phyloP scores from a whole-genome alignment of 2,329 filamentous ascomycete species.

The Tolypocladium capitatum region DNA sequence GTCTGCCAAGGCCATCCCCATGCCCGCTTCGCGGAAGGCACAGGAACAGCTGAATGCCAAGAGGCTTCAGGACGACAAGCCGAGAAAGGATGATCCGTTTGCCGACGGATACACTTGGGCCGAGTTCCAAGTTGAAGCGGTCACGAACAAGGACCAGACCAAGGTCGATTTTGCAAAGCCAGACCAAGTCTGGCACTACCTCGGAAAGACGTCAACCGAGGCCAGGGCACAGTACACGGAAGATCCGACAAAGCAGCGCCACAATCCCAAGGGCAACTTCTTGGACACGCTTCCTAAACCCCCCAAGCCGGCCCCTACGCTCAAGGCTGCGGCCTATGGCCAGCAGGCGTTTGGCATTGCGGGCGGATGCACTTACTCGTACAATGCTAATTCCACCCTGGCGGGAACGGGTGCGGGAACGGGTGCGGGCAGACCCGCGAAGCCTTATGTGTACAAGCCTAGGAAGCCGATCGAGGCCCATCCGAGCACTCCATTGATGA shows the following conservation, averaged over 20 bases:
- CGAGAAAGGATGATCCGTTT: constrained; percentile 53
- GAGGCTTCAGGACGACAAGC: constrained; percentile 45
- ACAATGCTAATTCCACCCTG: constrained; percentile 1
- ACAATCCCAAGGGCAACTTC: constrained; percentile 60
- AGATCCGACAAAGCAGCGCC: constrained; percentile 43
- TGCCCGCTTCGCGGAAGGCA: constrained; percentile 50
- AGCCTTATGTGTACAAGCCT: constrained; percentile 42
- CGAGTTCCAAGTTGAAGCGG: constrained; percentile 59
- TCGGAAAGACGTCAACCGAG: constrained; percentile 77
- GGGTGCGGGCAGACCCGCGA: constrained; percentile 20
- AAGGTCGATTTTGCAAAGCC: constrained; percentile 60
- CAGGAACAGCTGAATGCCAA: constrained; percentile 57
- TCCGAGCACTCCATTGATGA: constrained; percentile 9
- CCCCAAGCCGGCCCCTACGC: constrained; percentile 20
- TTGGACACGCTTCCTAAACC: constrained; percentile 54
- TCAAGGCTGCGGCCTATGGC: constrained; percentile 9
- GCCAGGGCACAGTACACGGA: constrained; percentile 85
- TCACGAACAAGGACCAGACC: constrained; percentile 44
- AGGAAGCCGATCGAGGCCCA: constrained; percentile 19
- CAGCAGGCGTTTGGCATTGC: constrained; percentile 1
- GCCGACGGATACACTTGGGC: constrained; percentile 59
- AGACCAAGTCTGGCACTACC: constrained; percentile 77
- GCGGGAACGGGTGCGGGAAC: constrained; percentile 1
- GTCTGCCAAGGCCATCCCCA: constrained; percentile 56
- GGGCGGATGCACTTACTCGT: constrained; percentile 7